Conservation (phyloP, 441 rosid species). For the Erysimum pusillum region DNA sequence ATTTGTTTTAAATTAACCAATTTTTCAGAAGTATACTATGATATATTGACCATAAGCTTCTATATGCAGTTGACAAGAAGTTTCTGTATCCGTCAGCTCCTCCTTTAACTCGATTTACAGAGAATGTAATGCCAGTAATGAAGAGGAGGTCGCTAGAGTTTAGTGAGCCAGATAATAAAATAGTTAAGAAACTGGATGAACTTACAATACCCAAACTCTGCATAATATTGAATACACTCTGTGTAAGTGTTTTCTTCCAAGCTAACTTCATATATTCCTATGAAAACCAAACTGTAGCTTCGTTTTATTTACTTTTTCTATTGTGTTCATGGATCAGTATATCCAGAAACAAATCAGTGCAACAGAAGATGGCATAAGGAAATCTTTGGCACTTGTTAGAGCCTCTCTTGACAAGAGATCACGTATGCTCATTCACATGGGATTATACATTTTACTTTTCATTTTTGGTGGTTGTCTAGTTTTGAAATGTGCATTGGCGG, state of each 20-base stretch:
- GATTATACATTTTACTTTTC: slow-evolving; percentile 21
- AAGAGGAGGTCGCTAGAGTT: slow-evolving; percentile 73
- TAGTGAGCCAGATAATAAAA: slow-evolving; percentile 58
- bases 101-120: slow-evolving; percentile 94
- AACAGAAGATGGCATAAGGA: slow-evolving; percentile 82
- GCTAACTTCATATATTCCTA: slow-evolving; percentile 8
- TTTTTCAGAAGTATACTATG: slow-evolving; percentile 26
- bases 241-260: slow-evolving; percentile 57
- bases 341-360: slow-evolving; percentile 76
- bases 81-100: slow-evolving; percentile 85
- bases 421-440: slow-evolving; percentile 54
- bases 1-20: neutral
- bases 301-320: neutral
- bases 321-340: slow-evolving; percentile 62
- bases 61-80: slow-evolving; percentile 82
- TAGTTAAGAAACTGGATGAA: slow-evolving; percentile 64
- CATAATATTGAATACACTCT: slow-evolving; percentile 91
- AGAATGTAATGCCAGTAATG: slow-evolving; percentile 69
- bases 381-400: slow-evolving; percentile 70
- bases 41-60: slow-evolving; percentile 41
- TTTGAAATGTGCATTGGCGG: slow-evolving; percentile 28
- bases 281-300: neutral
- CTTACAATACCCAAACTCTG: slow-evolving; percentile 88
- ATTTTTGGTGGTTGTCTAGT: slow-evolving; percentile 13
- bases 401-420: slow-evolving; percentile 52